A percentile compares a stretch with the other conserved stretches of the same genome.
These are phyloP conservation scores for Wallacemonas sp. DNA, from an alignment of 208 protist genomes.

Conservation along the genomic window DNA sequence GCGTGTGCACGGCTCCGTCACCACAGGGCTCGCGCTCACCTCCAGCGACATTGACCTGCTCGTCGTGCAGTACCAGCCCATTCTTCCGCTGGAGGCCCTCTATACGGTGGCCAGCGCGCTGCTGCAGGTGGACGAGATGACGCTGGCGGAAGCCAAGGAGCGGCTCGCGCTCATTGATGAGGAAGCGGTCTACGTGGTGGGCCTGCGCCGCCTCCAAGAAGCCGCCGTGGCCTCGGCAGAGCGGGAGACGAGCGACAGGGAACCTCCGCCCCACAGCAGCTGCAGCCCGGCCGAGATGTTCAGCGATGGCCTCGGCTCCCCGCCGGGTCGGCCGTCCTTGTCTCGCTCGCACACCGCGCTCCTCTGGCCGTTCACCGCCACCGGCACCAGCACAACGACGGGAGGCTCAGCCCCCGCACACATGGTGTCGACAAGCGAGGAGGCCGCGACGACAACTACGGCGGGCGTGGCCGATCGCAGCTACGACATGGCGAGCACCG, in stretches of 20 bases:
- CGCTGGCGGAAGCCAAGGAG: slow-evolving; percentile 34
- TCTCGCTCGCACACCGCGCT: slow-evolving; percentile 6
- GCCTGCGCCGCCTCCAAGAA: not conserved
- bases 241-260: not conserved
- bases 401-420: no score
- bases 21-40: slow-evolving; percentile 70
- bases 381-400: no score
- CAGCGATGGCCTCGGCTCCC: not conserved
- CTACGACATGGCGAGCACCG: not conserved
- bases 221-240: not conserved
- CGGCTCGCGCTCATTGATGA: slow-evolving; percentile 32
- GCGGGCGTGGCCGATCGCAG: not conserved
- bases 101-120: slow-evolving; percentile 60
- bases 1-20: slow-evolving; percentile 79
- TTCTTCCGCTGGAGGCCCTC: slow-evolving; percentile 70
- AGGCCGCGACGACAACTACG: not conserved
- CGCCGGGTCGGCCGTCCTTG: not conserved
- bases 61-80: slow-evolving; percentile 67
- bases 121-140: slow-evolving; percentile 42
- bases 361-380: not conserved
- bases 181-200: slow-evolving; percentile 21
- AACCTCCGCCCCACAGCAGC: not conserved
- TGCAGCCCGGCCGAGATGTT: no score
- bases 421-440: not conserved
- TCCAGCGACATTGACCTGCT: slow-evolving; percentile 88